Evolutionary conservation across 1,139 yeast species (phyloP).

Genomic region (Saccharomyces uvarum): DNA sequence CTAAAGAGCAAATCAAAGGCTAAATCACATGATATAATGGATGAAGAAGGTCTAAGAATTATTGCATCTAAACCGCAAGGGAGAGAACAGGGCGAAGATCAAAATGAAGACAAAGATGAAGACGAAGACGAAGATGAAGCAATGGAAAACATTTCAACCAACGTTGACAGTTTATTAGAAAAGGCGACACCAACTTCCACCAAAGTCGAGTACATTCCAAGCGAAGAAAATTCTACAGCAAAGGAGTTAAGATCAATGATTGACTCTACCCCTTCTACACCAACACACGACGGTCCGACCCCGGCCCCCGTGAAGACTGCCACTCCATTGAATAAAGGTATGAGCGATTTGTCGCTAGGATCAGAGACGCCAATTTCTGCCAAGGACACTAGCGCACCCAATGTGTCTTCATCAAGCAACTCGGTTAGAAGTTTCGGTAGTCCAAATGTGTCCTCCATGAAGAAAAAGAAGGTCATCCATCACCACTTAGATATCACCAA

Average conservation of each 20-base stretch:
- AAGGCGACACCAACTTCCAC: constrained; percentile 7
- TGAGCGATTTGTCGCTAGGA: neutral
- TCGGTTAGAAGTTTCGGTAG: neutral
- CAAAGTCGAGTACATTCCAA: neutral
- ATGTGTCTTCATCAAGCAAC: neutral
- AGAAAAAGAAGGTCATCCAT: constrained; percentile 3
- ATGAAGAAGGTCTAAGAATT: neutral
- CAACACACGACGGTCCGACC: neutral
- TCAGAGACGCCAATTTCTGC: neutral
- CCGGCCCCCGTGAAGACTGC: neutral
- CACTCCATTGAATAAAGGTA: neutral
- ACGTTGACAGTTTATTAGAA: constrained; percentile 9
- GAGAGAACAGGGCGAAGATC: constrained; percentile 4
- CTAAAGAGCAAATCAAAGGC: neutral
- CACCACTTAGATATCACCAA: constrained; percentile 6
- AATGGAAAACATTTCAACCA: neutral
- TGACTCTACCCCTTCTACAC: neutral
- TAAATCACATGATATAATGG: neutral
- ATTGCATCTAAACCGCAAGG: neutral
- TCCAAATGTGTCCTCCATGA: constrained; percentile 1
- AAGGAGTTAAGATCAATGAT: neutral
- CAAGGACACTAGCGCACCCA: neutral
- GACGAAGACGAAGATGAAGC: constrained; percentile 4
- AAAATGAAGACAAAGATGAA: constrained; percentile 2
- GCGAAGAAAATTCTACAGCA: neutral